These are phyloP conservation scores for Chlamydomonas reinhardtii DNA, from an alignment of 163 green algal species.

Conservation along the genomic window DNA sequence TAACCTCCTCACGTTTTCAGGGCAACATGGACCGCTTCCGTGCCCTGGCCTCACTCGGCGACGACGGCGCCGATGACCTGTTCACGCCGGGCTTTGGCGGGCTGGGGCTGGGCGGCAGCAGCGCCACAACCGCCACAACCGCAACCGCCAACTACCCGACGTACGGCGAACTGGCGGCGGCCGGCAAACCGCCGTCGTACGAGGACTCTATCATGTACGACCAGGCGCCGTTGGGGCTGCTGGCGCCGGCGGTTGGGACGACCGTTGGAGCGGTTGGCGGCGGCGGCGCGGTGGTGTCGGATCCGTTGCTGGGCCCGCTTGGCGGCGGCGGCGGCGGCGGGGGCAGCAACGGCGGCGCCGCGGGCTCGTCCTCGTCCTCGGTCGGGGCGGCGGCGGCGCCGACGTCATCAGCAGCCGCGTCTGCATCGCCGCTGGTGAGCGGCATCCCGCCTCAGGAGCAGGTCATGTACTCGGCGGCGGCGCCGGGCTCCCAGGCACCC, in stretches of 20 bases:
- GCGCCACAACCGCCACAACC: constrained; percentile 10
- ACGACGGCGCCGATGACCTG: constrained; percentile 16
- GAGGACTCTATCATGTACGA: constrained; percentile 63
- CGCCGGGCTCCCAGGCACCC: background rate
- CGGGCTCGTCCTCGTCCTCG: too few species aligned
- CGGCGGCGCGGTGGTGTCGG: background rate
- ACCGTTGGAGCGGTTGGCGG: background rate
- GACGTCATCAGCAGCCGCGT: too few species aligned
- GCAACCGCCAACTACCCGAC: constrained; percentile 42
- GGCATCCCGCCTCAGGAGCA: background rate
- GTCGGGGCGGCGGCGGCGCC: too few species aligned
- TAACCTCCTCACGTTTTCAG: background rate
- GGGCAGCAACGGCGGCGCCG: too few species aligned
- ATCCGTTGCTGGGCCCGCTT: too few species aligned
- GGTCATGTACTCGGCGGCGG: background rate
- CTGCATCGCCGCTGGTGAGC: too few species aligned
- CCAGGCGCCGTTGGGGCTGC: constrained; percentile 23
- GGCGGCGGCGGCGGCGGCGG: too few species aligned
- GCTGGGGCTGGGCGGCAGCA: background rate
- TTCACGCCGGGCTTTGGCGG: constrained; percentile 11
- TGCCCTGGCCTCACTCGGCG: background rate
- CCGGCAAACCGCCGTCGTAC: constrained; percentile 55
- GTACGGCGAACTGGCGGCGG: constrained; percentile 58
- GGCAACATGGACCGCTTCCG: constrained; percentile 48
- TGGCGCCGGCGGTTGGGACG: background rate